Conservation (phyloP, 331 rosid genomes). For the Rhamnella rubrinervis region DNA sequence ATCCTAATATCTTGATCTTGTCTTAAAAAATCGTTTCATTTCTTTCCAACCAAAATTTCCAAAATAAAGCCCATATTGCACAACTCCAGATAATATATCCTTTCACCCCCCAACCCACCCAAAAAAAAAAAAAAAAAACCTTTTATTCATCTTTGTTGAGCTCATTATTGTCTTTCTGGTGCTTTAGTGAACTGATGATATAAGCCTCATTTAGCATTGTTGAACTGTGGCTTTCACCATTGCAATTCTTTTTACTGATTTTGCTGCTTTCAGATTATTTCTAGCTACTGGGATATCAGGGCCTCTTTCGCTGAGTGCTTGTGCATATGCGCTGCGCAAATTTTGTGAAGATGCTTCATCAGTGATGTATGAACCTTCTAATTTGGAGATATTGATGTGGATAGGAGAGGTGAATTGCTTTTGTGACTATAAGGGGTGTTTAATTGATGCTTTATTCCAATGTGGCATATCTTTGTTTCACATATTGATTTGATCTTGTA, state of each 20-base stretch:
- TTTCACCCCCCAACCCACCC: too few relatives aligned
- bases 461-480: constrained; percentile 21
- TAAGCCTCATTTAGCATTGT: neutral
- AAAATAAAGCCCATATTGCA: too few relatives aligned
- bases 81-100: too few relatives aligned
- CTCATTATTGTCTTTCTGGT: neutral
- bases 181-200: neutral
- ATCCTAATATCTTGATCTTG: too few relatives aligned
- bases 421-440: constrained; percentile 1
- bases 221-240: constrained; percentile 4
- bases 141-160: neutral
- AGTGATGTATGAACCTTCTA: constrained; percentile 76
- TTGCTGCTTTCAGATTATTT: constrained; percentile 68
- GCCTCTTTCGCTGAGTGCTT: constrained; percentile 76
- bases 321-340: constrained; percentile 89
- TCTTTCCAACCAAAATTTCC: too few relatives aligned
- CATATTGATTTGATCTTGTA: constrained; percentile 10
- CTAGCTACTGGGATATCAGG: constrained; percentile 89
- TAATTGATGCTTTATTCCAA: neutral
- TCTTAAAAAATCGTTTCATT: too few relatives aligned
- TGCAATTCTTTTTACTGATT: constrained; percentile 25
- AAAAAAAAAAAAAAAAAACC: too few relatives aligned
- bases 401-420: constrained; percentile 73
- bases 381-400: constrained; percentile 96
- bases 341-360: constrained; percentile 87